phyloP scores from a whole-genome alignment of 1,284 basidiomycete species.

The Neonothopanus nambi region DNA sequence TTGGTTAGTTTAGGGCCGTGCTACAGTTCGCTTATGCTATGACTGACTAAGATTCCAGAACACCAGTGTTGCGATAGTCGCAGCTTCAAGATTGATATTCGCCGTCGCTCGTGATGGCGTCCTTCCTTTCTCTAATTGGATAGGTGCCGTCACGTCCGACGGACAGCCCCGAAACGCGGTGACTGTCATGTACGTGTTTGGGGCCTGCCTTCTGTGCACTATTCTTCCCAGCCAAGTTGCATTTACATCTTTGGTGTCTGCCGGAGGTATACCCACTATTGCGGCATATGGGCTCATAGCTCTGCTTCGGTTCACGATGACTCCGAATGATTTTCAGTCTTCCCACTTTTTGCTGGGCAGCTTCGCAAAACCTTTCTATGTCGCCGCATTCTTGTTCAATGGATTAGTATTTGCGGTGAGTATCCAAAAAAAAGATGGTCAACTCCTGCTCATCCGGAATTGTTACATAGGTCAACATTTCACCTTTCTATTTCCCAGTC shows the following conservation, averaged over 20 bases:
- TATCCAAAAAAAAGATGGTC: too few relatives aligned
- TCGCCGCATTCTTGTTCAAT: slow-evolving; percentile 70
- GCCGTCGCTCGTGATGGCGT: slow-evolving; percentile 89
- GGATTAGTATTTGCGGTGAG: slow-evolving; percentile 69
- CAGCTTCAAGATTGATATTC: slow-evolving; percentile 81
- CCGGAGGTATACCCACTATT: slow-evolving; percentile 78
- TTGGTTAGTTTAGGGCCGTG: slow-evolving; percentile 48
- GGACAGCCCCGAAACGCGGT: slow-evolving; percentile 82
- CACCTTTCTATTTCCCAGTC: slow-evolving; percentile 83
- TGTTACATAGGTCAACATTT: slow-evolving; percentile 61
- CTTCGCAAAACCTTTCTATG: slow-evolving; percentile 67
- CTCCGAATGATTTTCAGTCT: slow-evolving; percentile 69
- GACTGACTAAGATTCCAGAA: slow-evolving; percentile 47
- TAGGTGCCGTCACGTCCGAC: slow-evolving; percentile 64
- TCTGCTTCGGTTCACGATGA: slow-evolving; percentile 68
- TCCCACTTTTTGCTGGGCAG: slow-evolving; percentile 72
- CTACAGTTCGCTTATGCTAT: too few relatives aligned
- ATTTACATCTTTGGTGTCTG: slow-evolving; percentile 83
- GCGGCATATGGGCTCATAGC: slow-evolving; percentile 82
- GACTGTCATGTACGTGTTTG: slow-evolving; percentile 79
- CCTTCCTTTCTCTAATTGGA: slow-evolving; percentile 78
- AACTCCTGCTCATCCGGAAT: slow-evolving; percentile 9
- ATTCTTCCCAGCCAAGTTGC: slow-evolving; percentile 86
- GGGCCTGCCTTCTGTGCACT: slow-evolving; percentile 70
- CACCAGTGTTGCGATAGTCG: slow-evolving; percentile 81